A percentile compares a stretch with the other conserved stretches of the same genome.
These are phyloP conservation scores for Aspergillus cristatus DNA, from an alignment of 495 filamentous ascomycete species.

Conservation along the genomic window DNA sequence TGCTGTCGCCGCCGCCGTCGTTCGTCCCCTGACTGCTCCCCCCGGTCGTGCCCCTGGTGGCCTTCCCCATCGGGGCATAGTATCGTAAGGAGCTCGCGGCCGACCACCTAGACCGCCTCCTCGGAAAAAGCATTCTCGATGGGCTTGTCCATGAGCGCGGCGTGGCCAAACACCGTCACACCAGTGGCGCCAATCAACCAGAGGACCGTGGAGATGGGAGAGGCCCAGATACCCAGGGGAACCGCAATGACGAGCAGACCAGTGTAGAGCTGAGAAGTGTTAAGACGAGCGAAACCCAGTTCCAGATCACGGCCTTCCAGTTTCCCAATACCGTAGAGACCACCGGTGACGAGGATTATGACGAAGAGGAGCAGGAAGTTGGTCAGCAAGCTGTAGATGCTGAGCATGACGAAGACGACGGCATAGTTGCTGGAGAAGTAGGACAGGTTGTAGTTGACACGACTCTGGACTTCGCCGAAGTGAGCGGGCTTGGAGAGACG, in stretches of 20 bases:
- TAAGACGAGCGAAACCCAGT: constrained; percentile 69
- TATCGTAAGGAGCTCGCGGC: constrained; percentile 96
- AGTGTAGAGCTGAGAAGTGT: constrained; percentile 93
- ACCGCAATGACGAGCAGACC: constrained; percentile 69
- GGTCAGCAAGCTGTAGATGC: constrained; percentile 87
- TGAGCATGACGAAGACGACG: constrained; percentile 84
- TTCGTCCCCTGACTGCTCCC: constrained; percentile 47
- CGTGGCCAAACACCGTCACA: constrained; percentile 88
- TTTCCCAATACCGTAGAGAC: constrained; percentile 84
- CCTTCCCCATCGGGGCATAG: constrained; percentile 96
- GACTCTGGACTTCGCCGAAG: constrained; percentile 83
- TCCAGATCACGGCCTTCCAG: constrained; percentile 82
- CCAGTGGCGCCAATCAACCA: constrained; percentile 94
- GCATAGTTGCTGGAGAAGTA: constrained; percentile 99
- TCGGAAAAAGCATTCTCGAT: constrained; percentile 99
- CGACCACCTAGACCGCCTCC: constrained; percentile 99
- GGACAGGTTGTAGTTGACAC: constrained; percentile 93
- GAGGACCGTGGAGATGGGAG: constrained; percentile 68
- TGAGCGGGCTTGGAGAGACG: constrained; percentile 86
- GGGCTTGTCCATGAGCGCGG: constrained; percentile 92
- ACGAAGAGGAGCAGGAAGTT: constrained; percentile 80
- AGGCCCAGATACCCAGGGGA: constrained; percentile 74
- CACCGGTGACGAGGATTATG: constrained; percentile 73
- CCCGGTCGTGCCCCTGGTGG: constrained; percentile 74
- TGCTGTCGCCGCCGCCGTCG: constrained; percentile 34